Conservation (phyloP, 495 filamentous ascomycete species). For the Penicillium tannophilum region DNA sequence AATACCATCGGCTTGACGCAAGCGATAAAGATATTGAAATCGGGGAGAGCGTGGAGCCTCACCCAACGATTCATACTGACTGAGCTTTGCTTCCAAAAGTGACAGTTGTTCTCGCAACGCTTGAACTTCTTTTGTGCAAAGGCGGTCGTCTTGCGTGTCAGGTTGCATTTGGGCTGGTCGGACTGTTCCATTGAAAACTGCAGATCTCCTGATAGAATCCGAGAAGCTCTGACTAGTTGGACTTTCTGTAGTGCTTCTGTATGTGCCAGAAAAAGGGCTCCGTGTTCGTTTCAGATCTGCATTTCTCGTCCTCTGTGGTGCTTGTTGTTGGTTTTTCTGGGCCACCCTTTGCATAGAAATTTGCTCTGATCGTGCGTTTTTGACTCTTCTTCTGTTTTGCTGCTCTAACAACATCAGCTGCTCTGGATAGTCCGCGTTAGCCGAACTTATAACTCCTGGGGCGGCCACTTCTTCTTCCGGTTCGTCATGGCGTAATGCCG, state of each 20-base stretch:
- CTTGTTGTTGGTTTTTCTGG: too few species aligned
- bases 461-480: too few species aligned
- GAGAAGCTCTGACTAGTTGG: background rate
- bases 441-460: too few species aligned
- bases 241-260: too few species aligned
- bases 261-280: too few species aligned
- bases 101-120: slow-evolving; percentile 1
- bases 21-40: slow-evolving; percentile 4
- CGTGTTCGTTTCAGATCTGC: too few species aligned
- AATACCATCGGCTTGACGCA: background rate
- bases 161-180: background rate
- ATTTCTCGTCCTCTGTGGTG: too few species aligned
- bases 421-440: too few species aligned
- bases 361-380: too few species aligned
- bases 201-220: background rate
- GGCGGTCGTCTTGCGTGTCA: background rate
- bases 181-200: background rate
- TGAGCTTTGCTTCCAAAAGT: background rate
- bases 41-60: background rate
- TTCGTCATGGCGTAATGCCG: background rate
- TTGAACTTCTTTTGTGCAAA: background rate
- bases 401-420: too few species aligned
- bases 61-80: background rate
- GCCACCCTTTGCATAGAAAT: too few species aligned
- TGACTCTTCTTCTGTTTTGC: too few species aligned